These are phyloP conservation scores for Periconia sp. DNA, from an alignment of 2,329 filamentous ascomycete genomes.

Conservation along the genomic window DNA sequence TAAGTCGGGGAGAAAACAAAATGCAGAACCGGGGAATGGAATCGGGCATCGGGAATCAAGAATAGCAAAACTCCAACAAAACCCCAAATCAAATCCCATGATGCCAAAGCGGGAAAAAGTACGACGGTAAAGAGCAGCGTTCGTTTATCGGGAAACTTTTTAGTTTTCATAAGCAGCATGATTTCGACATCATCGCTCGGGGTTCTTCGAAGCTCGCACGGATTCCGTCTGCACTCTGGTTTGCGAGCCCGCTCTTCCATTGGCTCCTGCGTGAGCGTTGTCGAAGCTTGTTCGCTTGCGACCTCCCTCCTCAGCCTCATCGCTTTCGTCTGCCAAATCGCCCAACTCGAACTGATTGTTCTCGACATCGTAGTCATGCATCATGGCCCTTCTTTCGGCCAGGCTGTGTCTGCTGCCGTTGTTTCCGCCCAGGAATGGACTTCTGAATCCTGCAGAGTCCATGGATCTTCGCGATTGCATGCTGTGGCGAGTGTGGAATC, in stretches of 20 bases:
- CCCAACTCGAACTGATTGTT: slow-evolving; percentile 66
- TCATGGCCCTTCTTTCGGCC: slow-evolving; percentile 77
- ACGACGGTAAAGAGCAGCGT: no score
- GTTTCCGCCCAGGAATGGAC: slow-evolving; percentile 56
- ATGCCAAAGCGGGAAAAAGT: no score
- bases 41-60: no score
- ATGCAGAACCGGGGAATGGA: no score
- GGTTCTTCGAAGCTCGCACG: slow-evolving; percentile 20
- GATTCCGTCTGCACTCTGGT: slow-evolving; percentile 32
- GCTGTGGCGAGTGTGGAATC: slow-evolving; percentile 84
- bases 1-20: no score
- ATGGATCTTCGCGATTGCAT: slow-evolving; percentile 81
- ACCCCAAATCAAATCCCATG: not conserved
- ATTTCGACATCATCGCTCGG: slow-evolving; percentile 1
- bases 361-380: slow-evolving; percentile 87
- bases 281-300: slow-evolving; percentile 39
- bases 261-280: slow-evolving; percentile 13
- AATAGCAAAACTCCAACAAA: not conserved
- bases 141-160: no score
- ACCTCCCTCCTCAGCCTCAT: slow-evolving; percentile 38
- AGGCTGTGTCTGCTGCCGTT: slow-evolving; percentile 29
- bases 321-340: slow-evolving; percentile 72
- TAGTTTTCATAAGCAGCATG: no score
- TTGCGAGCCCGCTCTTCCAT: slow-evolving; percentile 25
- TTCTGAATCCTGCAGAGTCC: slow-evolving; percentile 54